Evolutionary conservation across 1,139 yeast species (phyloP), one percentile per base, ranked within the genome.

Genomic region (Yueomyces sp.): DNA sequence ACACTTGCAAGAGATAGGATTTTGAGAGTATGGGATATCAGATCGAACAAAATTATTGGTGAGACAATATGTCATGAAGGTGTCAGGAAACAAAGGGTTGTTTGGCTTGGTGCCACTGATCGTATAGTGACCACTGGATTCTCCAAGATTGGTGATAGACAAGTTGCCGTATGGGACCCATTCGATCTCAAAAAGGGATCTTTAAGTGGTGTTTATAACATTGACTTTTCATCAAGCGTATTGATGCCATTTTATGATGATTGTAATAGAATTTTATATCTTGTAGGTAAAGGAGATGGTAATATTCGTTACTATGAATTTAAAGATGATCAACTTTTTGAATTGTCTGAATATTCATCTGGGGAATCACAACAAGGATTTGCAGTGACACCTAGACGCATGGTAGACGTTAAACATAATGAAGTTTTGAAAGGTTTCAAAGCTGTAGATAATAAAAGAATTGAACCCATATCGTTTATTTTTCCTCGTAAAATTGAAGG

Each of bases 261-360:
- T 37, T 76, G 82, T 37, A 86, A 84, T 43, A 76, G 80, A 46
- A 77, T 89, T 46, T 70, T 91, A 48, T 91, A 82, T 59, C 69
- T 91, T 50, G 96, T 95, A 36, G 98, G 98, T 52, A 89, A 91
- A 63, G 98, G 98, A 60, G 97, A 91, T 62, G 97, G 97, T 56
- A 91, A 89, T 63, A 86, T 91, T 57, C 83, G 96, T 56, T 89
- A 89, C 66, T 87, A 70, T 58, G 97, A 89, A 65, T 85, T 74
- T 59, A 84, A 78, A 50, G 78, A 82, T 53, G 96, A 91, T 56
- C 80, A 77, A 51, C 70, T 91, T 47, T 78, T 70, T 63, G 87
- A 83, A 51, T 68, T 91, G 48, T 82, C 95, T 4, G 96, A 89
- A 61, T 91, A 74, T 62, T 79, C 80, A 45, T 85, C 96, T 2